phyloP scores from a whole-genome alignment of 225 moss, liverwort and hornwort genomes.

The Bryoerythrophyllum caledonicum region DNA sequence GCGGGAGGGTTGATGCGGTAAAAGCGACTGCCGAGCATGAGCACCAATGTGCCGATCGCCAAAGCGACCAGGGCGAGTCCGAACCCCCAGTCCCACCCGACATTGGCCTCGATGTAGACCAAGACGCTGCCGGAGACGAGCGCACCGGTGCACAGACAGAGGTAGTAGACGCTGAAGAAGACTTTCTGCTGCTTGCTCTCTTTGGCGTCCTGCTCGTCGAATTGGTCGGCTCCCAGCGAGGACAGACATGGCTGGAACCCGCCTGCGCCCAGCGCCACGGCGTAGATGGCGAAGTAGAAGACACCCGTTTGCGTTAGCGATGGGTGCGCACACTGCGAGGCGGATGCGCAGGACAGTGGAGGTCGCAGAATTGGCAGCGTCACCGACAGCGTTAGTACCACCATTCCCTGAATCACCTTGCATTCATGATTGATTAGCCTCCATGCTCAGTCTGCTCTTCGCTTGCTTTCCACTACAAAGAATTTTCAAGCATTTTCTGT shows the following conservation, averaged over 20 bases:
- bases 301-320: slow-evolving; percentile 41
- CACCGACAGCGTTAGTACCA: slow-evolving; percentile 39
- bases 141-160: slow-evolving; percentile 58
- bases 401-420: slow-evolving; percentile 71
- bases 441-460: no score
- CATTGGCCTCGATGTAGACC: slow-evolving; percentile 77
- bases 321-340: slow-evolving; percentile 33
- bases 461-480: no score
- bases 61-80: slow-evolving; percentile 58
- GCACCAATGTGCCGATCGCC: slow-evolving; percentile 38
- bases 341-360: slow-evolving; percentile 40
- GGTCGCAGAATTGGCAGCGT: slow-evolving; percentile 37
- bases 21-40: slow-evolving; percentile 53
- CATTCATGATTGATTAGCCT: no score
- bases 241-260: slow-evolving; percentile 77
- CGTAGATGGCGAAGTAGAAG: slow-evolving; percentile 73
- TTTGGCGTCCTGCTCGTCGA: slow-evolving; percentile 60
- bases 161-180: slow-evolving; percentile 81
- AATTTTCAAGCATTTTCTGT: no score
- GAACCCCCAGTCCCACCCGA: slow-evolving; percentile 80
- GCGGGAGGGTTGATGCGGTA: slow-evolving; percentile 61
- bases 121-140: slow-evolving; percentile 64
- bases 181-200: slow-evolving; percentile 73
- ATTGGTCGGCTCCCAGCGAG: slow-evolving; percentile 85
- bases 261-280: slow-evolving; percentile 65